Evolutionary conservation across 306 rosid genomes (phyloP).

Genomic region (Spatholobus suberectus): DNA sequence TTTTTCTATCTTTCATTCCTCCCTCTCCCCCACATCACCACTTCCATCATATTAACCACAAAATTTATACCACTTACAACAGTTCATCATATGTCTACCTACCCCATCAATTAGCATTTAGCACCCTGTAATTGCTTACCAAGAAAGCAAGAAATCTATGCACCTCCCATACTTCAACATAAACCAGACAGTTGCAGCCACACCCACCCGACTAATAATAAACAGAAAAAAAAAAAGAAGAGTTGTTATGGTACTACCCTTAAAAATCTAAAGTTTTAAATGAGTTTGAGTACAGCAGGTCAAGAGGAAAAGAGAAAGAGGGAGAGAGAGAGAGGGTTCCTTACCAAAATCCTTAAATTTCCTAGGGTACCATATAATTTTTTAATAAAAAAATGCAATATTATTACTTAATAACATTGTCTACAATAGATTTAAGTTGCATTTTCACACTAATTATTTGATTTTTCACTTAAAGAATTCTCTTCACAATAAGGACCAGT

Average conservation of each 20-base stretch:
- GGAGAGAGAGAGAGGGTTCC: not conserved
- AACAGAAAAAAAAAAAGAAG: not conserved
- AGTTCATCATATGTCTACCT: not conserved
- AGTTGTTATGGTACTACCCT: not conserved
- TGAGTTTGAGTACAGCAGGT: not conserved
- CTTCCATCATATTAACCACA: not conserved
- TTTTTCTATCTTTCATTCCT: constrained; percentile 18
- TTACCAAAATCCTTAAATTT: not conserved
- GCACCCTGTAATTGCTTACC: not conserved
- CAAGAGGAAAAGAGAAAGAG: not conserved
- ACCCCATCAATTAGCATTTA: not conserved
- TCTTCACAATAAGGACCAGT: not conserved
- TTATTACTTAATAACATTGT: not conserved
- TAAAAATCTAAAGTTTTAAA: too few relatives aligned
- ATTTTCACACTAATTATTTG: too few relatives aligned
- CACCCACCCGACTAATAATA: not conserved
- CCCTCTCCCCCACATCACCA: not conserved
- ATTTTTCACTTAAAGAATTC: not conserved
- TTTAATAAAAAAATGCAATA: too few relatives aligned
- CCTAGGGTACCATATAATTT: not conserved
- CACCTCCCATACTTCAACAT: not conserved
- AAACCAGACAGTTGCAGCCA: not conserved
- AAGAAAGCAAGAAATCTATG: not conserved
- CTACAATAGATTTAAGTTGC: not conserved
- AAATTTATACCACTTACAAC: not conserved